Evolutionary conservation across 495 filamentous ascomycete genomes (phyloP).

Genomic region (Aspergillus indologenus): DNA sequence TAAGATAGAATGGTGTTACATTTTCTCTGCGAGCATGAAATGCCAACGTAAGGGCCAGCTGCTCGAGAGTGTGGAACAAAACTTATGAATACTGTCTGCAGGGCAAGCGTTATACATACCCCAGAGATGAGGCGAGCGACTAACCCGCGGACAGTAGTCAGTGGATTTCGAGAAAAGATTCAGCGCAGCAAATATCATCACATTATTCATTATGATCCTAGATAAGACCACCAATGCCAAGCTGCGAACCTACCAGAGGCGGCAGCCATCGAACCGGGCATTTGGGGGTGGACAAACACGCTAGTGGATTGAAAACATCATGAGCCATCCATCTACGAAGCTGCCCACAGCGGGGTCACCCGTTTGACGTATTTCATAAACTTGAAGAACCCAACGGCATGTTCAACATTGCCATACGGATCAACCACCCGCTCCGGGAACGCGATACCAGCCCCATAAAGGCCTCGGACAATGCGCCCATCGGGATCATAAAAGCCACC

Average conservation of each 20-base stretch:
- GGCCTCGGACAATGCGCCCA: conserved; percentile 40
- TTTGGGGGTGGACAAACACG: not conserved
- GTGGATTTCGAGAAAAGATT: too few relatives aligned
- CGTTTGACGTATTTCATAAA: conserved; percentile 60
- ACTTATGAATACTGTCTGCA: too few relatives aligned
- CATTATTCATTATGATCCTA: conserved; percentile 1
- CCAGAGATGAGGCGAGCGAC: too few relatives aligned
- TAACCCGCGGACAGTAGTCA: too few relatives aligned
- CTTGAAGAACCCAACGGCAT: conserved; percentile 60
- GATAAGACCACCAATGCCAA: not conserved
- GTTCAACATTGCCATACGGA: conserved; percentile 58
- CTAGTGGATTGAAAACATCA: conserved; percentile 1
- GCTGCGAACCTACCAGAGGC: not conserved
- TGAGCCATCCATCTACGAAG: not conserved
- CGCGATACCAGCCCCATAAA: conserved; percentile 59
- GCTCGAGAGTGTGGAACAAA: too few relatives aligned
- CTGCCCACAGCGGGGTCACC: conserved; percentile 46
- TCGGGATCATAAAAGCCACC: conserved; percentile 46
- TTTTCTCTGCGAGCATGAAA: too few relatives aligned
- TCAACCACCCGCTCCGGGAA: conserved; percentile 59
- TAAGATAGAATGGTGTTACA: too few relatives aligned
- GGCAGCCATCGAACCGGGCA: not conserved
- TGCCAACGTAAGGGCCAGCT: too few relatives aligned
- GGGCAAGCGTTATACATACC: too few relatives aligned
- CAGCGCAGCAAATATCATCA: not conserved